Evolutionary conservation across 2,329 filamentous ascomycete species (phyloP).

Genomic region (Zasmidium citrigriseum): DNA sequence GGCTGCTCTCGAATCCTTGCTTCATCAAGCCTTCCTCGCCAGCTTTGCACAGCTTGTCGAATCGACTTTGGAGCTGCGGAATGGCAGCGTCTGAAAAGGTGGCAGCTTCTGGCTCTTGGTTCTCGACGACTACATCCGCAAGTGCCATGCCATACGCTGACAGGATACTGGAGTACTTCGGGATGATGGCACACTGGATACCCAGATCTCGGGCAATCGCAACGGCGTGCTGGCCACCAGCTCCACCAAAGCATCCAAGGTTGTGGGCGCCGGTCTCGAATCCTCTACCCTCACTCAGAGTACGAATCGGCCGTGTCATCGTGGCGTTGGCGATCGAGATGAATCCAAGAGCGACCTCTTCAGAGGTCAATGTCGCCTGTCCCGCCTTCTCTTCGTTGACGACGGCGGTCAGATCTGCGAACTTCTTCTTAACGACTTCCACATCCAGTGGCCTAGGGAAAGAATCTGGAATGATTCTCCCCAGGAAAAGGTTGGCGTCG

Average conservation of each 20-base stretch:
- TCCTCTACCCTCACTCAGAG: constrained; percentile 83
- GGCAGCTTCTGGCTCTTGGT: constrained; percentile 71
- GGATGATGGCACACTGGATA: constrained; percentile 77
- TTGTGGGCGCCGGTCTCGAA: constrained; percentile 83
- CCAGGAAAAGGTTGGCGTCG: constrained; percentile 38
- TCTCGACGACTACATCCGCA: constrained; percentile 84
- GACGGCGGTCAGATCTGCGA: constrained; percentile 18
- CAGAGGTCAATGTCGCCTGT: constrained; percentile 67
- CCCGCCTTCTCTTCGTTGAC: constrained; percentile 41
- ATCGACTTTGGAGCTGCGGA: constrained; percentile 67
- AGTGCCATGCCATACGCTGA: constrained; percentile 88
- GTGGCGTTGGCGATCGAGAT: constrained; percentile 82
- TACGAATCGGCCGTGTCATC: constrained; percentile 83
- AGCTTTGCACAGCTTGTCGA: constrained; percentile 74
- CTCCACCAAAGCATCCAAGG: constrained; percentile 83
- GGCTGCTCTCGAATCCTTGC: constrained; percentile 73
- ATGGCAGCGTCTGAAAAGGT: constrained; percentile 53
- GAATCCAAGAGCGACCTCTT: constrained; percentile 84
- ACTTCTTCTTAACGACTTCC: constrained; percentile 17
- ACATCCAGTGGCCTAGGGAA: constrained; percentile 33
- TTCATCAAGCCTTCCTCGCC: constrained; percentile 66
- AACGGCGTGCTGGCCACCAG: constrained; percentile 82
- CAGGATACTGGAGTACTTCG: constrained; percentile 79
- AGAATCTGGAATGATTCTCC: constrained; percentile 32
- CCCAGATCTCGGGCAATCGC: constrained; percentile 79